These are phyloP conservation scores for Quercus rubra DNA, from an alignment of 306 rosid species.

Conservation along the genomic window DNA sequence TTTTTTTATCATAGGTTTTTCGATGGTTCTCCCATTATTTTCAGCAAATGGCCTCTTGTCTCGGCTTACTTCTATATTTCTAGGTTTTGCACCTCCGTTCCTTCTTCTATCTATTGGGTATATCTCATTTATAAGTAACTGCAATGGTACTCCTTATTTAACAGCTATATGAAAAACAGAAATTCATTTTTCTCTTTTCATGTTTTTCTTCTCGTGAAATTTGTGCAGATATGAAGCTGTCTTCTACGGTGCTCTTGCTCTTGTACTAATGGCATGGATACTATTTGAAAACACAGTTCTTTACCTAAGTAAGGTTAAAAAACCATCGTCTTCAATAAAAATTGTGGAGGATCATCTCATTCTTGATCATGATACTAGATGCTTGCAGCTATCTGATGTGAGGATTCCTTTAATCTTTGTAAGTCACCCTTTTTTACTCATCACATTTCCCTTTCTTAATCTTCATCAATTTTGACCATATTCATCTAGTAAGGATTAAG, in stretches of 20 bases:
- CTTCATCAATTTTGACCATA: conserved; percentile 6
- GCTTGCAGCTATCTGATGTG: conserved; percentile 76
- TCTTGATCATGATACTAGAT: conserved; percentile 51
- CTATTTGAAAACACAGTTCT: conserved; percentile 76
- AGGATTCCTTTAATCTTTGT: conserved; percentile 76
- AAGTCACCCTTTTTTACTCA: conserved; percentile 37
- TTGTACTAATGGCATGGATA: conserved; percentile 89
- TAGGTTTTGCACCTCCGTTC: conserved; percentile 88
- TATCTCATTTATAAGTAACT: conserved; percentile 14
- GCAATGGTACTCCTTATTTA: conserved; percentile 3
- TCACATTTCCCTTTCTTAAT: conserved; percentile 3
- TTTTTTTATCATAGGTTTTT: conserved; percentile 48
- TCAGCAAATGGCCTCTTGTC: conserved; percentile 74
- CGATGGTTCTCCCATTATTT: conserved; percentile 75
- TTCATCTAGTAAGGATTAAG: not conserved
- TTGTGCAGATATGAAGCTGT: conserved; percentile 82
- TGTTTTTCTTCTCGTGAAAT: conserved; percentile 6
- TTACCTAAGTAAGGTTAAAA: conserved; percentile 44
- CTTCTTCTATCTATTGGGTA: conserved; percentile 96
- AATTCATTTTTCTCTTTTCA: not conserved
- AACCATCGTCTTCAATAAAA: conserved; percentile 36
- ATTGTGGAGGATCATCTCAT: conserved; percentile 30
- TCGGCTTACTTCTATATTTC: conserved; percentile 78
- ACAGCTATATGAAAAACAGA: not conserved
- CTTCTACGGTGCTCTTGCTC: conserved; percentile 76